Percentiles rank a stretch among this genome's conserved stretches.
Conservation (phyloP, 495 filamentous ascomycete species). For the Cryomyces minteri region DNA sequence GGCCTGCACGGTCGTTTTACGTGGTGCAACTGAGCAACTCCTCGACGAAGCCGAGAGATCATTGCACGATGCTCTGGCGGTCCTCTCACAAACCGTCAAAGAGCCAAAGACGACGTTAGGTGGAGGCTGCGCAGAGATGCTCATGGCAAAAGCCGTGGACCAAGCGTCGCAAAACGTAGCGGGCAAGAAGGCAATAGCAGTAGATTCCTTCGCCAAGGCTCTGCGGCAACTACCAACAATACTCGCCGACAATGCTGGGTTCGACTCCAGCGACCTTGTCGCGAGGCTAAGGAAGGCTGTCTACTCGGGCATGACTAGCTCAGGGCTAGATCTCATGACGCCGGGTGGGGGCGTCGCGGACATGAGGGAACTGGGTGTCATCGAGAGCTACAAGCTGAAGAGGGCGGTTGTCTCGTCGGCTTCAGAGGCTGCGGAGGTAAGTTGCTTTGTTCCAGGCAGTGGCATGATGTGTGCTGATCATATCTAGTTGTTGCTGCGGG, state of each 20-base stretch:
- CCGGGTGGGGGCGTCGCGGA: slow-evolving; percentile 88
- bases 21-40: slow-evolving; percentile 89
- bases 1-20: slow-evolving; percentile 92
- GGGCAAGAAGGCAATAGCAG: slow-evolving; percentile 90
- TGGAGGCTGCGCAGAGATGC: slow-evolving; percentile 93
- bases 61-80: slow-evolving; percentile 88
- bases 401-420: slow-evolving; percentile 88
- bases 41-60: slow-evolving; percentile 94
- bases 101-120: slow-evolving; percentile 89
- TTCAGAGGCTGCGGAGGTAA: slow-evolving; percentile 88
- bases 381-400: slow-evolving; percentile 98
- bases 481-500: slow-evolving; percentile 51
- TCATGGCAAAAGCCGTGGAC: slow-evolving; percentile 97
- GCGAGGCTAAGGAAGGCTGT: slow-evolving; percentile 81
- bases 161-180: slow-evolving; percentile 83
- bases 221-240: slow-evolving; percentile 90
- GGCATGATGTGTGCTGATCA: not conserved
- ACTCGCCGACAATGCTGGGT: slow-evolving; percentile 89
- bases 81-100: slow-evolving; percentile 90
- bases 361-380: slow-evolving; percentile 91
- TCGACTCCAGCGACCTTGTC: slow-evolving; percentile 87
- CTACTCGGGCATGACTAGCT: slow-evolving; percentile 82
- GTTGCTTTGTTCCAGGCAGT: slow-evolving; percentile 10
- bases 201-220: slow-evolving; percentile 74
- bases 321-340: slow-evolving; percentile 73